Conservation (phyloP, 2,329 filamentous ascomycete species). For the Aspergillus sp. region DNA sequence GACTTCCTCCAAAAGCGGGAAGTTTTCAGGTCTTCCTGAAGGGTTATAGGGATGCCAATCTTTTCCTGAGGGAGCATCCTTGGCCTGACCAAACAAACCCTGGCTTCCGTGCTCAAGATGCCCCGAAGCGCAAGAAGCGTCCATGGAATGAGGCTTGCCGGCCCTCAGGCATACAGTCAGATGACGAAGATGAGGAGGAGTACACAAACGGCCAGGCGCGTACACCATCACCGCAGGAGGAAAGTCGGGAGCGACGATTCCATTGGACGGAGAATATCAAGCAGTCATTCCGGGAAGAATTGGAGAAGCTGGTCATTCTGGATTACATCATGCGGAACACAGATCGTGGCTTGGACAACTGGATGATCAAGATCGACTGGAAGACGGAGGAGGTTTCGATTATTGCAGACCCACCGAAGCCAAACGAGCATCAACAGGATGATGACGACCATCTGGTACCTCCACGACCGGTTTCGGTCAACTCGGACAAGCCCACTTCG, state of each 20-base stretch:
- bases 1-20: conserved; percentile 85
- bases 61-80: conserved; percentile 91
- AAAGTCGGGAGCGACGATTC: conserved; percentile 60
- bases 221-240: conserved; percentile 50
- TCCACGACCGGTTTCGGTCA: conserved; percentile 65
- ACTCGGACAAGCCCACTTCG: conserved; percentile 44
- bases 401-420: conserved; percentile 78
- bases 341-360: conserved; percentile 94
- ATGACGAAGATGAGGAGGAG: conserved; percentile 66
- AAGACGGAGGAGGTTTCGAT: conserved; percentile 82
- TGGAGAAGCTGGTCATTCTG: conserved; percentile 95
- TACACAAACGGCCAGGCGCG: conserved; percentile 45
- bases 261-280: conserved; percentile 88
- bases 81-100: conserved; percentile 87
- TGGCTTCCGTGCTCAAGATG: conserved; percentile 70
- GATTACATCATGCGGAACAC: conserved; percentile 99
- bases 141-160: conserved; percentile 83
- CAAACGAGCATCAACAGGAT: conserved; percentile 55
- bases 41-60: conserved; percentile 94
- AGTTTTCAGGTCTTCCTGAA: conserved; percentile 98
- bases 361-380: conserved; percentile 98
- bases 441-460: conserved; percentile 54
- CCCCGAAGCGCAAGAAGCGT: conserved; percentile 69
- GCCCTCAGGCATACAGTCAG: conserved; percentile 63
- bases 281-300: conserved; percentile 88